These are phyloP conservation scores for Hippophae tibetana DNA, from an alignment of 306 rosid genomes.

Conservation along the genomic window DNA sequence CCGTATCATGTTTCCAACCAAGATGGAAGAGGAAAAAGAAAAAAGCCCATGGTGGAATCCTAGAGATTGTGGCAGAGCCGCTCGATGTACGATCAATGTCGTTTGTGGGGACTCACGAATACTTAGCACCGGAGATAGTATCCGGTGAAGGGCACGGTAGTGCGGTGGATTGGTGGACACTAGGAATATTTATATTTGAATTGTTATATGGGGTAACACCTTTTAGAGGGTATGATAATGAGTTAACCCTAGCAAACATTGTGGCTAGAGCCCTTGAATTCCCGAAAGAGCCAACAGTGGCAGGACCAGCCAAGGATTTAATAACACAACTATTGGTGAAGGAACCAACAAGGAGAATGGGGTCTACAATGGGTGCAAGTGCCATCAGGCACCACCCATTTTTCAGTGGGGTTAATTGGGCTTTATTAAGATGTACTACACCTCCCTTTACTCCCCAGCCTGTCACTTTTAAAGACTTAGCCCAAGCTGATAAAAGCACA, in stretches of 20 bases:
- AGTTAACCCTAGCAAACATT: constrained; percentile 59
- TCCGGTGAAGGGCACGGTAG: constrained; percentile 71
- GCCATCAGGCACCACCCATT: constrained; percentile 54
- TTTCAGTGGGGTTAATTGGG: constrained; percentile 61
- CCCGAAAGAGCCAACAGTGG: constrained; percentile 48
- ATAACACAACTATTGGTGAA: constrained; percentile 48
- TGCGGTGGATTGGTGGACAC: constrained; percentile 75
- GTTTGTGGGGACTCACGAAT: constrained; percentile 67
- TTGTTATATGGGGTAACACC: constrained; percentile 65
- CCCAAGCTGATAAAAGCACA: not conserved
- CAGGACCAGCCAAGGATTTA: constrained; percentile 44
- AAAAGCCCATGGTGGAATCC: constrained; percentile 17
- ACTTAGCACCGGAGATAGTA: constrained; percentile 49
- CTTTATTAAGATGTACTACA: constrained; percentile 54
- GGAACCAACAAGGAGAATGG: constrained; percentile 56
- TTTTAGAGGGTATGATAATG: constrained; percentile 54
- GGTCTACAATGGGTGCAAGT: constrained; percentile 52
- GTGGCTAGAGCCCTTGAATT: constrained; percentile 72
- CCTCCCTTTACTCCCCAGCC: constrained; percentile 55
- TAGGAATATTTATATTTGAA: constrained; percentile 53
- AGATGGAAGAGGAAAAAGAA: constrained; percentile 38
- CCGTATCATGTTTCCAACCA: constrained; percentile 52
- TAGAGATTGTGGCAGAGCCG: constrained; percentile 58
- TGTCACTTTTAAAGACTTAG: constrained; percentile 14
- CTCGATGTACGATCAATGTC: constrained; percentile 59